These are phyloP conservation scores for Pleurotus pulmonarius DNA, from an alignment of 768 basidiomycete species.

Conservation along the genomic window DNA sequence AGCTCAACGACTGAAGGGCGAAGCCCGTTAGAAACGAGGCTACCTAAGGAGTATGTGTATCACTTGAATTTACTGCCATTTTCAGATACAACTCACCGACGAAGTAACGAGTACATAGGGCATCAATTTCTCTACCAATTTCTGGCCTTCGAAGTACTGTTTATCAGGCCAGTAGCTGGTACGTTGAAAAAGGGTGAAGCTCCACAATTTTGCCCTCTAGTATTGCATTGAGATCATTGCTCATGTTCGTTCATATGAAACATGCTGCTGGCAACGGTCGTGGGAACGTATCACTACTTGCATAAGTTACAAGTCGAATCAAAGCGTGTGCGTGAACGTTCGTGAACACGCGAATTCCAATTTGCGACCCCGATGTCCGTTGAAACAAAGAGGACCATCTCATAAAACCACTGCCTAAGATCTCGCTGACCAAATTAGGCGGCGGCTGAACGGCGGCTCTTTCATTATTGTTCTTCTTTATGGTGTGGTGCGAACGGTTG, in stretches of 20 bases:
- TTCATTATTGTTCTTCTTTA: too few species aligned
- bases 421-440: too few species aligned
- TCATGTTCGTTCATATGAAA: too few species aligned
- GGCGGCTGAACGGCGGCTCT: too few species aligned
- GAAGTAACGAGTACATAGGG: constrained; percentile 1
- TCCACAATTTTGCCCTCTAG: constrained; percentile 9
- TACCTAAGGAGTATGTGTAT: constrained; percentile 28
- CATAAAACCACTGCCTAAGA: too few species aligned
- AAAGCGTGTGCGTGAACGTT: too few species aligned
- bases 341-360: too few species aligned
- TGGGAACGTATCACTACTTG: not conserved
- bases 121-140: constrained; percentile 5
- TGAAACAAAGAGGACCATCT: too few species aligned
- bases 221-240: not conserved
- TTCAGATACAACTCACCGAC: constrained; percentile 6
- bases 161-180: not conserved
- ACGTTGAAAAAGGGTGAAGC: not conserved
- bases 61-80: not conserved
- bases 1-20: constrained; percentile 46
- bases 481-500: too few species aligned
- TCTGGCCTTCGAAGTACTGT: constrained; percentile 10
- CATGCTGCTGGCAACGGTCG: not conserved
- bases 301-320: not conserved
- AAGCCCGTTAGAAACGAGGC: constrained; percentile 58
- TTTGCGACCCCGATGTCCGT: too few species aligned